phyloP scores from a whole-genome alignment of 352 stramenopile genomes.

The Pythium phragmitis region DNA sequence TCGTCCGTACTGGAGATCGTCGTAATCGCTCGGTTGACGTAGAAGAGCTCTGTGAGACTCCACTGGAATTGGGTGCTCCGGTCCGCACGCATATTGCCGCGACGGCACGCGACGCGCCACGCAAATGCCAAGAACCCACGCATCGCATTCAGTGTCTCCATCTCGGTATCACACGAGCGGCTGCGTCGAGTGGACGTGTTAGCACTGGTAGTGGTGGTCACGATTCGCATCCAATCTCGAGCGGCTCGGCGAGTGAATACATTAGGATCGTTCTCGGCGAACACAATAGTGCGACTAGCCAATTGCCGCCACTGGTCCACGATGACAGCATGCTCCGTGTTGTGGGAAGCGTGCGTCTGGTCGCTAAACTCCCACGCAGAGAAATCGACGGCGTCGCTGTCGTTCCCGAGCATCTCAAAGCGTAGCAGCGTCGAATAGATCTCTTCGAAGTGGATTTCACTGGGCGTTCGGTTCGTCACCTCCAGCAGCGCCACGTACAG shows the following conservation, averaged over 20 bases:
- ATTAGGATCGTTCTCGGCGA: constrained; percentile 63
- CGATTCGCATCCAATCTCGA: not conserved
- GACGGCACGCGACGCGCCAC: constrained; percentile 42
- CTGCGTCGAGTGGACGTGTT: not conserved
- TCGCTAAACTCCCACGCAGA: constrained; percentile 10
- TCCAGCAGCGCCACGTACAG: constrained; percentile 29
- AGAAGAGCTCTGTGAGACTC: constrained; percentile 47
- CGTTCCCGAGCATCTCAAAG: constrained; percentile 13
- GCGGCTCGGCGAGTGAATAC: constrained; percentile 28
- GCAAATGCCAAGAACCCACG: constrained; percentile 42
- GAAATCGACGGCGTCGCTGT: constrained; percentile 10
- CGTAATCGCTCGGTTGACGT: constrained; percentile 38
- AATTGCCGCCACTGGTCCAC: constrained; percentile 39
- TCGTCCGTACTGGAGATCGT: constrained; percentile 1
- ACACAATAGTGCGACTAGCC: constrained; percentile 29
- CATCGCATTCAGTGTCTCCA: constrained; percentile 18
- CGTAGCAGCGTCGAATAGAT: constrained; percentile 9
- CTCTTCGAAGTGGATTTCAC: constrained; percentile 24
- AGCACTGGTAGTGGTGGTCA: not conserved
- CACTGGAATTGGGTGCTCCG: constrained; percentile 14
- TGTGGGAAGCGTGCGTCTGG: not conserved
- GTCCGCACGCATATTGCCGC: constrained; percentile 6
- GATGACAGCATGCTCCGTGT: constrained; percentile 7
- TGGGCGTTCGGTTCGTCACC: not conserved
- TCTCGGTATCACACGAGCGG: not conserved